Evolutionary conservation across 73 alveolate species (phyloP).

Genomic region (Stentor roeselii): DNA sequence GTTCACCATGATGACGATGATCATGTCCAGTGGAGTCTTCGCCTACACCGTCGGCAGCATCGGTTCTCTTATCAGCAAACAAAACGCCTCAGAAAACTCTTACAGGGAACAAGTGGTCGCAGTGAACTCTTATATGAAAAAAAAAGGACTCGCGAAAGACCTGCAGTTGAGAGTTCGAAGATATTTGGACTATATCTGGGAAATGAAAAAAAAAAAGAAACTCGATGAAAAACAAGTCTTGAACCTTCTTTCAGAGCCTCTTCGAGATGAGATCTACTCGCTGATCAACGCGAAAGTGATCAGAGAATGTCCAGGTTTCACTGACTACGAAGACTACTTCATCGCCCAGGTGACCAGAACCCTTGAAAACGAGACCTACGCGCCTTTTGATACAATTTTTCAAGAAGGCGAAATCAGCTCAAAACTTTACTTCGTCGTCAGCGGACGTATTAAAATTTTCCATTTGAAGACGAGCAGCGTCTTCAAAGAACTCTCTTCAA

Average conservation of each 20-base stretch:
- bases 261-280: not conserved
- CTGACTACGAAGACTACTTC: not conserved
- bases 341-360: not conserved
- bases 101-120: not conserved
- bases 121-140: not conserved
- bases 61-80: not conserved
- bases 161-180: not conserved
- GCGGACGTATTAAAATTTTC: not conserved
- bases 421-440: not conserved
- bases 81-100: not conserved
- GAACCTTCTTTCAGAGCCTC: not conserved
- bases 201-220: not conserved
- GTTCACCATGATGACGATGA: not conserved
- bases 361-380: not conserved
- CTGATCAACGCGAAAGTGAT: not conserved
- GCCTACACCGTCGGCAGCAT: not conserved
- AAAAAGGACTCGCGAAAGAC: not conserved
- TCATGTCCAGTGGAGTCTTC: not conserved
- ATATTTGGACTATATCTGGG: not conserved
- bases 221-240: not conserved
- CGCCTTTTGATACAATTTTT: not conserved
- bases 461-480: not conserved
- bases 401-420: not conserved
- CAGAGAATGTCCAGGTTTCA: not conserved
- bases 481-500: not conserved